Percentiles rank a stretch among this genome's conserved stretches.
Conservation (phyloP, 2,329 filamentous ascomycete species). For the Exophiala mesophila region DNA sequence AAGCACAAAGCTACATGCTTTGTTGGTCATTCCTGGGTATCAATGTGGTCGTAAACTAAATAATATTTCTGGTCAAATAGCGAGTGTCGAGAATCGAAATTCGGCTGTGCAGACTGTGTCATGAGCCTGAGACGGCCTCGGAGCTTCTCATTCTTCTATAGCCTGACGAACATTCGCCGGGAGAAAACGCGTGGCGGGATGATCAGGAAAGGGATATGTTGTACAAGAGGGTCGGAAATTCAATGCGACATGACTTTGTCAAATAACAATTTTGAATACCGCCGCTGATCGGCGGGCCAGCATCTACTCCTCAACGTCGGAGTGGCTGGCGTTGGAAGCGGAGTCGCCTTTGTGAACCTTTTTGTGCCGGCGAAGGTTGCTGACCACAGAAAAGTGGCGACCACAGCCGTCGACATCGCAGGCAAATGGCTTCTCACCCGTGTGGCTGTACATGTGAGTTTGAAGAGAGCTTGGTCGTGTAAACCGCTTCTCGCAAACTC, state of each 20-base stretch:
- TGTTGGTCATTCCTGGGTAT: constrained; percentile 19
- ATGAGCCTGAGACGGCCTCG: no score
- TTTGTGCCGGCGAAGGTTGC: constrained; percentile 86
- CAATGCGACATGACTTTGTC: no score
- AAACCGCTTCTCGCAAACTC: constrained; percentile 96
- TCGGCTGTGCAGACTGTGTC: no score
- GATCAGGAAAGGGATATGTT: no score
- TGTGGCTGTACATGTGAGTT: constrained; percentile 98
- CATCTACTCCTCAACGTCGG: constrained; percentile 24
- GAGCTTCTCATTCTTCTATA: no score
- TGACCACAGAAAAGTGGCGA: constrained; percentile 94
- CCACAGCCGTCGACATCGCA: constrained; percentile 95
- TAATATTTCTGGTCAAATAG: constrained; percentile 10
- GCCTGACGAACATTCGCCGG: no score
- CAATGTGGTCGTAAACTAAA: constrained; percentile 18
- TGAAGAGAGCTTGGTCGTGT: constrained; percentile 90
- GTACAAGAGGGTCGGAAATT: no score
- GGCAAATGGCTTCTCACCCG: constrained; percentile 92
- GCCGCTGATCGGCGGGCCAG: no score
- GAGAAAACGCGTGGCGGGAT: no score
- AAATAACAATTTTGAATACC: not conserved
- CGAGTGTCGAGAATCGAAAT: constrained; percentile 22
- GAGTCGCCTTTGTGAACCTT: constrained; percentile 79
- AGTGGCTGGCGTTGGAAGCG: constrained; percentile 22
- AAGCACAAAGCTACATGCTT: constrained; percentile 10